Conservation (phyloP, 495 filamentous ascomycete species). For the Bombardia bombarda region DNA sequence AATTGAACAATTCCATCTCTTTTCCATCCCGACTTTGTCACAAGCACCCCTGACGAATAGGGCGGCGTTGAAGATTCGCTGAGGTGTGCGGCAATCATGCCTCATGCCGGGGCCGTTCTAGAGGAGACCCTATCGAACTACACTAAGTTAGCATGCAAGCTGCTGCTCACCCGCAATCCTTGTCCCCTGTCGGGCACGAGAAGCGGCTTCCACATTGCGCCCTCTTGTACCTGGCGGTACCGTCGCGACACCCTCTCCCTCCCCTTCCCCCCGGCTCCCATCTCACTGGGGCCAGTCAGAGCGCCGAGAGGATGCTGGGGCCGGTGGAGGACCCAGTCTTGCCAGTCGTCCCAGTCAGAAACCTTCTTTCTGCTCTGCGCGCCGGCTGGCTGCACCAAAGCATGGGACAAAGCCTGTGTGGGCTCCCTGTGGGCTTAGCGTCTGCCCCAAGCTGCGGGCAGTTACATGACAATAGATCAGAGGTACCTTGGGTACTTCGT, state of each 20-base stretch:
- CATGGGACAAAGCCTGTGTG: constrained; percentile 17
- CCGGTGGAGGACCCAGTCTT: constrained; percentile 5
- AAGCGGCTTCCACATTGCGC: constrained; percentile 13
- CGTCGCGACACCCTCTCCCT: no score
- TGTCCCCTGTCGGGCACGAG: constrained; percentile 27
- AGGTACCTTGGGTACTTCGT: no score
- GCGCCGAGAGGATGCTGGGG: no score
- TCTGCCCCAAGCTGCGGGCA: constrained; percentile 6
- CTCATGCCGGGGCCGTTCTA: constrained; percentile 1
- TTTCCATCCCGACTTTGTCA: no score
- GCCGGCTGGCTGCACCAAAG: constrained; percentile 1
- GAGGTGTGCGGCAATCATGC: no score
- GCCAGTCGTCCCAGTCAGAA: constrained; percentile 2
- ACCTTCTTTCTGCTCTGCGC: constrained; percentile 2
- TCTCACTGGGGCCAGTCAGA: constrained; percentile 4
- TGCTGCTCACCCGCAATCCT: constrained; percentile 38
- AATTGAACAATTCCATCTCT: no score
- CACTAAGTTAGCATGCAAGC: constrained; percentile 12
- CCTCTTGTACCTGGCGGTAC: constrained; percentile 18
- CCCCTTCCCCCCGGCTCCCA: constrained; percentile 5
- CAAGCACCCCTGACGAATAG: no score
- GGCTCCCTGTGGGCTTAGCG: constrained; percentile 15
- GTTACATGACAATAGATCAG: constrained; percentile 7
- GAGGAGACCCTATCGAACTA: not conserved
- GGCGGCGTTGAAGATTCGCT: not conserved